A percentile compares a stretch with the other conserved stretches of the same genome.
Conservation (phyloP, 345 rosid genomes). For the Citrus glauca region DNA sequence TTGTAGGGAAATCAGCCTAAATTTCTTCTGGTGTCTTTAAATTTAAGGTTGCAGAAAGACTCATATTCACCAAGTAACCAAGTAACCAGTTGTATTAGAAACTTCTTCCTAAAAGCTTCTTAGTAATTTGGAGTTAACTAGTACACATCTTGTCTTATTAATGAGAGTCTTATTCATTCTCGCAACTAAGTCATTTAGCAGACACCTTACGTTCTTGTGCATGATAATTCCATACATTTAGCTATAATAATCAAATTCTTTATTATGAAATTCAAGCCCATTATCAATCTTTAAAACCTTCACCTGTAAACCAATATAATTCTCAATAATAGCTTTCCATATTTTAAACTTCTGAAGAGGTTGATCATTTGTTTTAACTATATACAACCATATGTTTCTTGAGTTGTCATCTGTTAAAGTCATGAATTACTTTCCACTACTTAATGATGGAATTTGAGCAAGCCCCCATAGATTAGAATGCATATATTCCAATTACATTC, state of each 20-base stretch:
- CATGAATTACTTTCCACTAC: no score
- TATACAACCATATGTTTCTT: no score
- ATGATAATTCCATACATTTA: neutral
- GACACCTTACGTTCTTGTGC: neutral
- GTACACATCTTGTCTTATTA: neutral
- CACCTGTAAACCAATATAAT: no score
- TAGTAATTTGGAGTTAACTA: neutral
- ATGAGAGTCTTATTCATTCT: neutral
- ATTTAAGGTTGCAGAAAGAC: neutral
- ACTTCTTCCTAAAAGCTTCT: neutral
- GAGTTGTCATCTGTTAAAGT: no score
- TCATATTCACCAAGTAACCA: neutral
- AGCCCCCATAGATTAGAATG: no score
- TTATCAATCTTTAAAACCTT: no score
- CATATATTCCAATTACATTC: no score
- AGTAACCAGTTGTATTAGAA: neutral
- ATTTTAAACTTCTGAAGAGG: no score
- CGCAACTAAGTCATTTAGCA: rapidly evolving
- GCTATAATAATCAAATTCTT: neutral
- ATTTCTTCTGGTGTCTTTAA: neutral
- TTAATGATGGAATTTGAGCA: no score
- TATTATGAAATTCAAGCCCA: no score
- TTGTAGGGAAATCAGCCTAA: rapidly evolving
- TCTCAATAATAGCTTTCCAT: no score
- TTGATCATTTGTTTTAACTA: no score